Conservation (phyloP, 2,329 filamentous ascomycete species). For the Talaromyces pinophilus region DNA sequence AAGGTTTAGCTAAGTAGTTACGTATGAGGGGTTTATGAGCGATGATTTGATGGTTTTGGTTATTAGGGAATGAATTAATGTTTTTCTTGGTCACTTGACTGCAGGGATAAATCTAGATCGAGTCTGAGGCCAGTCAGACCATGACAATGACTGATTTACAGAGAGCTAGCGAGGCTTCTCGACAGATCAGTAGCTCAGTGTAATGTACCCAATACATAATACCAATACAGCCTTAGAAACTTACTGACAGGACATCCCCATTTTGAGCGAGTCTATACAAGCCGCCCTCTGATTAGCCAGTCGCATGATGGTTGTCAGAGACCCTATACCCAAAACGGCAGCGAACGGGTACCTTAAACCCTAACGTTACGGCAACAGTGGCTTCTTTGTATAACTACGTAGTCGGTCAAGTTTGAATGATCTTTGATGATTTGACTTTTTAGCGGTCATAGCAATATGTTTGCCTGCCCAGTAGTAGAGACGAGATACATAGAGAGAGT, state of each 20-base stretch:
- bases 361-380: too few species aligned
- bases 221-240: not conserved
- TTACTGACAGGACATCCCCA: too few species aligned
- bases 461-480: not conserved
- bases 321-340: too few species aligned
- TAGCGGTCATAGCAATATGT: not conserved
- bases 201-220: not conserved
- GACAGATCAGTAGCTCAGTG: not conserved
- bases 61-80: not conserved
- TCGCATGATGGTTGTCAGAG: too few species aligned
- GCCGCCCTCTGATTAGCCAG: not conserved
- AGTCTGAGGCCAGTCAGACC: not conserved
- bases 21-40: not conserved
- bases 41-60: not conserved
- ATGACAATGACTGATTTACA: not conserved
- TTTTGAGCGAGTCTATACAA: not conserved
- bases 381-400: not conserved
- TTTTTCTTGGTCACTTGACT: not conserved
- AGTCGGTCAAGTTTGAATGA: not conserved
- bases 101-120: not conserved
- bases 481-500: too few species aligned
- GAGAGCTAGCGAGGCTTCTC: not conserved
- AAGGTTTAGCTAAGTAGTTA: constrained; percentile 1
- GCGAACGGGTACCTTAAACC: too few species aligned
- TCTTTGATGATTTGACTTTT: not conserved